These are phyloP conservation scores for Dictyostelium intermedium DNA, from an alignment of 78 protist genomes.

Conservation along the genomic window DNA sequence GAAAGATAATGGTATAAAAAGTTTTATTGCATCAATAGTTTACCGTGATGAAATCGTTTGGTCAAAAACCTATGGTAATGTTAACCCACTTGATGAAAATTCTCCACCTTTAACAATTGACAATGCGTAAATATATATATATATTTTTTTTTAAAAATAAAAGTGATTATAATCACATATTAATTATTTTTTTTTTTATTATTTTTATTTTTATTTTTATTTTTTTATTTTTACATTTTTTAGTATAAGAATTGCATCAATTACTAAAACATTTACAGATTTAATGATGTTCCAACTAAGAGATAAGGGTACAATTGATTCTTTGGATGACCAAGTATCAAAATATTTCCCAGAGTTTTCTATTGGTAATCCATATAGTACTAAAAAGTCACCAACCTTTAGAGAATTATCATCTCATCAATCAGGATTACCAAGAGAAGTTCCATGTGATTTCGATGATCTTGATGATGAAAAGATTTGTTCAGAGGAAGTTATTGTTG, in stretches of 20 bases:
- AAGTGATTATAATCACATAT: neutral
- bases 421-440: conserved; percentile 56
- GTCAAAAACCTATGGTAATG: conserved; percentile 53
- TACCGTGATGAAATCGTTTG: conserved; percentile 63
- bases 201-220: neutral
- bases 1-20: conserved; percentile 32
- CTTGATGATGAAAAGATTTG: neutral
- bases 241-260: conserved; percentile 55
- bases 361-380: conserved; percentile 6
- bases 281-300: conserved; percentile 72
- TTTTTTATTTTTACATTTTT: neutral
- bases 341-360: conserved; percentile 38
- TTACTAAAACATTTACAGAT: conserved; percentile 75
- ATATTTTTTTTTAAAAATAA: neutral
- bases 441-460: conserved; percentile 53
- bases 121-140: too few species aligned
- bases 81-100: conserved; percentile 39
- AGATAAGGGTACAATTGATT: conserved; percentile 10
- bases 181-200: neutral
- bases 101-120: conserved; percentile 58
- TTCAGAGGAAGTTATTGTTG: conserved; percentile 2
- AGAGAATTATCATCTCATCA: conserved; percentile 59
- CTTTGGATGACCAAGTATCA: conserved; percentile 36
- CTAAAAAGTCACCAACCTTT: conserved; percentile 14
- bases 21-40: conserved; percentile 68